Evolutionary conservation across 176 grass and related monocot species (phyloP), one percentile per base, ranked within the genome.

Genomic region (Otatea glauca): DNA sequence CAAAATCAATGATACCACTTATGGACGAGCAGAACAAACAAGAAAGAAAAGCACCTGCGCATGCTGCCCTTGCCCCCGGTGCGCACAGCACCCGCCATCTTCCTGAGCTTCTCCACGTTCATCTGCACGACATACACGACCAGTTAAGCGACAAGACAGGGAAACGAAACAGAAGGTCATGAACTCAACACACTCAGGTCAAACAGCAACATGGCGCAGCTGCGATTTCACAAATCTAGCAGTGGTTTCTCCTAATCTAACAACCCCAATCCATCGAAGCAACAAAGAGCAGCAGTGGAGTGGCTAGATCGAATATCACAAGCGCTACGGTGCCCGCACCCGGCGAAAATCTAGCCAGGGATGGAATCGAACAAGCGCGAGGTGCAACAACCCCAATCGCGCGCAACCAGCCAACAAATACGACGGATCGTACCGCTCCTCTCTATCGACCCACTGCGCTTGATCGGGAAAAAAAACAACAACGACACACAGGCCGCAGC

Each of bases 31-130:
- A 72, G 5, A 48, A 16, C 0, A 12, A 83, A 21, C 25, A 66
- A 47, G 41, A 16, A 27, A 9, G 18, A 43, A 38, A 68, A 49
- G 6, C 10, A 93, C 92, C 92, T 86, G 85, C 92, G 92, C 72
- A 93, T 78, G 85, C 88, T 93, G 39, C 92, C 92, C 89, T 93
- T 93, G 66, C 92, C 92, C 6, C 92, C 92, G 0, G 92, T 93
- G 88, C 92, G 92, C 76, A 93, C 92, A 1, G 92, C 88, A 41
- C 88, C 86, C 5, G 92, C 92, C 92, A 93, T 93, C 85, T 88
- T 93, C 85, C 79, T 86, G n/a, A 93, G 92, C 88, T 80, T 93
- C 38, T 91, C 92, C 17, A 87, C 89, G 70, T 93, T 76, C 92
- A 93, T 93, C 92, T 93, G 88, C 29, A 76, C 2, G 18, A 62